phyloP scores from a whole-genome alignment of 805 yeast species.

The Starmerella cellae region DNA sequence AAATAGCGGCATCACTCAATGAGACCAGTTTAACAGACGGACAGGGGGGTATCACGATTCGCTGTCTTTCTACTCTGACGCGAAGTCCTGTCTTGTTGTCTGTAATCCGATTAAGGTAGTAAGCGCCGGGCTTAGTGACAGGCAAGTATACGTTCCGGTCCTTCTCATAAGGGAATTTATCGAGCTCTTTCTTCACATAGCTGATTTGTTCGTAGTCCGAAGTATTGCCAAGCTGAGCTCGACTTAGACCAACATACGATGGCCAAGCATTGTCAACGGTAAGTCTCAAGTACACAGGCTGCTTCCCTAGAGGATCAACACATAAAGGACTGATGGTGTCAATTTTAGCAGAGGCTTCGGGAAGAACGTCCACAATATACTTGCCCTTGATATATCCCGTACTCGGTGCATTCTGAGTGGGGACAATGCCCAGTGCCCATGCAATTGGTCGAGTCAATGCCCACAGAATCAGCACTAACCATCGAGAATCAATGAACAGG shows the following conservation, averaged over 20 bases:
- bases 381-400: conserved; percentile 39
- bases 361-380: conserved; percentile 73
- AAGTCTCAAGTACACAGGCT: conserved; percentile 46
- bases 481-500: conserved; percentile 36
- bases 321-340: conserved; percentile 53
- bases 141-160: conserved; percentile 45
- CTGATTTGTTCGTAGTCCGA: conserved; percentile 27
- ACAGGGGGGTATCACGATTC: conserved; percentile 57
- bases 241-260: conserved; percentile 42
- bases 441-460: conserved; percentile 7
- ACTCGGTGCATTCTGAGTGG: neutral
- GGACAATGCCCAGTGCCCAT: neutral
- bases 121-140: conserved; percentile 58
- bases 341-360: conserved; percentile 76
- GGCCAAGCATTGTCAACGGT: conserved; percentile 72
- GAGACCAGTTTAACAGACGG: conserved; percentile 51
- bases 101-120: conserved; percentile 50
- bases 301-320: conserved; percentile 16
- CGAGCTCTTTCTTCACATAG: conserved; percentile 46
- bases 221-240: conserved; percentile 7
- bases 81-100: conserved; percentile 50
- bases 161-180: conserved; percentile 22
- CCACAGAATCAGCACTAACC: conserved; percentile 11
- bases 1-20: conserved; percentile 29
- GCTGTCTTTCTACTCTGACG: conserved; percentile 30